A percentile compares a stretch with the other conserved stretches of the same genome.
Conservation (phyloP, 345 rosid genomes). For the Physaria fendleri region DNA sequence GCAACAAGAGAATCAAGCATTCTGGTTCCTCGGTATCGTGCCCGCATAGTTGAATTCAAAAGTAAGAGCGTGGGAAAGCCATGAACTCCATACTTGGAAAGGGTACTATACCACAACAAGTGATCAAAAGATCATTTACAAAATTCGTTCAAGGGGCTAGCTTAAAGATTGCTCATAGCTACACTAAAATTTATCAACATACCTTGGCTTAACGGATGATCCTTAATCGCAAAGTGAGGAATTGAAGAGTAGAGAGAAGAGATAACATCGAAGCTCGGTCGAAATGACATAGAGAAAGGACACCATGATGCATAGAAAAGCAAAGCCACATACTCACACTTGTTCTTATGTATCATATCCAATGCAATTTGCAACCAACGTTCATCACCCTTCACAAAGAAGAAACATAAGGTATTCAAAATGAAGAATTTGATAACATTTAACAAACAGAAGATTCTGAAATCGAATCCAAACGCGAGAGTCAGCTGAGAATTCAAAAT, state of each 20-base stretch:
- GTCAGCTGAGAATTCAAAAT: neutral
- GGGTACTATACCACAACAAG: conserved; percentile 49
- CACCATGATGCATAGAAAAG: conserved; percentile 97
- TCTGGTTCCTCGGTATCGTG: conserved; percentile 62
- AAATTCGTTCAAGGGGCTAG: neutral
- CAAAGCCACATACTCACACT: conserved; percentile 60
- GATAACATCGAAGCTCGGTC: conserved; percentile 60
- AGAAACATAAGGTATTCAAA: neutral
- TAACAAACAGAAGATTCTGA: neutral
- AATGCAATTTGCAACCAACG: conserved; percentile 59
- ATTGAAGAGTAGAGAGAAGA: conserved; percentile 61
- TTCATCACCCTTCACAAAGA: conserved; percentile 73
- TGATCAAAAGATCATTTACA: neutral
- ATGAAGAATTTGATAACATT: neutral
- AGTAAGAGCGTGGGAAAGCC: conserved; percentile 86
- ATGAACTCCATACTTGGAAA: conserved; percentile 93
- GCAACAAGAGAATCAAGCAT: conserved; percentile 62
- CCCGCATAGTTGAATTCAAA: conserved; percentile 68
- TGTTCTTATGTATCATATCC: conserved; percentile 55
- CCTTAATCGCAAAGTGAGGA: conserved; percentile 74
- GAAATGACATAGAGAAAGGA: conserved; percentile 75
- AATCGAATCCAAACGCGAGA: neutral
- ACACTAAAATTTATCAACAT: neutral
- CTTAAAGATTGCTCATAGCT: neutral
- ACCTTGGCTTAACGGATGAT: conserved; percentile 86